These are phyloP conservation scores for Trichoderma cornu-damae DNA, from an alignment of 2,329 filamentous ascomycete genomes.

Conservation along the genomic window DNA sequence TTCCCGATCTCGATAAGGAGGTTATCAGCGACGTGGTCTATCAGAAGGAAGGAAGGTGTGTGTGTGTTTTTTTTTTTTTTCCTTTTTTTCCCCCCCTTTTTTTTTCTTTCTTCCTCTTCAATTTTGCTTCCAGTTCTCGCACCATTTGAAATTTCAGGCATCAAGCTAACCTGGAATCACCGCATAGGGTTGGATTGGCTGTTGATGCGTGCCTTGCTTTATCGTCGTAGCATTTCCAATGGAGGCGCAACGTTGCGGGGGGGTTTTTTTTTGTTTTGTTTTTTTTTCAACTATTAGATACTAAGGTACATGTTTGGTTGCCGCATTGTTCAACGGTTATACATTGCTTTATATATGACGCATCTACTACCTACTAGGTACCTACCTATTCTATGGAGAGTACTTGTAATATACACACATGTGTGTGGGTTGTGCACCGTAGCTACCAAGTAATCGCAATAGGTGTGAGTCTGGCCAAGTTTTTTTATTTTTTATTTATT, in stretches of 20 bases:
- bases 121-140: no score
- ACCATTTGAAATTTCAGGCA: constrained; percentile 6
- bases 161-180: neutral
- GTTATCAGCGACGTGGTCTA: constrained; percentile 96
- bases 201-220: constrained; percentile 80
- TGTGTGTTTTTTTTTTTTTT: constrained; percentile 24
- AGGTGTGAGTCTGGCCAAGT: neutral
- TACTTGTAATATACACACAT: neutral
- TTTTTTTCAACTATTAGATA: neutral
- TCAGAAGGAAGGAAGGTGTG: constrained; percentile 88
- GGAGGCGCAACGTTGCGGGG: neutral
- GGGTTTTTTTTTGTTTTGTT: no score
- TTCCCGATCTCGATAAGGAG: constrained; percentile 88
- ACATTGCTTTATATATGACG: neutral
- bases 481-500: neutral
- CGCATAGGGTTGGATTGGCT: constrained; percentile 67
- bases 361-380: no score
- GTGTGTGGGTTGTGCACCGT: neutral
- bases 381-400: no score
- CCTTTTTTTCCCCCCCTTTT: neutral
- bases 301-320: neutral
- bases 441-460: no score
- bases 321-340: constrained; percentile 3
- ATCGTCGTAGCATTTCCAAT: constrained; percentile 35
- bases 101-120: neutral